Percentiles rank a stretch among this genome's conserved stretches.
These are phyloP conservation scores for Phytomonas sp. DNA, from an alignment of 208 protist genomes.

Conservation along the genomic window DNA sequence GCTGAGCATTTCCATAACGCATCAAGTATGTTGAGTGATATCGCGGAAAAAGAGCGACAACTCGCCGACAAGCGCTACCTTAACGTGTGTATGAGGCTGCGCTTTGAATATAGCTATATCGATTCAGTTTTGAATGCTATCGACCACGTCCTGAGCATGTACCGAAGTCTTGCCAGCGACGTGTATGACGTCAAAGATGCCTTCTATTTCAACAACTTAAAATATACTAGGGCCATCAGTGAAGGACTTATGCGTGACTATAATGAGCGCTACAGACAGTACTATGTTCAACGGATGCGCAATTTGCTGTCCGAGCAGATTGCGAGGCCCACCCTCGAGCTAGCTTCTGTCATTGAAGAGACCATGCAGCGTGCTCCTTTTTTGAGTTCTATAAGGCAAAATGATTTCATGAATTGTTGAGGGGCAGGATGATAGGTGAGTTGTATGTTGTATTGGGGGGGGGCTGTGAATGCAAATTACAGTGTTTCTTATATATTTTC, in stretches of 20 bases:
- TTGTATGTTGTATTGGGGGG: no score
- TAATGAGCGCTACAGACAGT: slow-evolving; percentile 33
- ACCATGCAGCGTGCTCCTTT: no score
- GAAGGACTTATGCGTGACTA: slow-evolving; percentile 33
- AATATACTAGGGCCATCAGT: slow-evolving; percentile 46
- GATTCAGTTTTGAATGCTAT: slow-evolving; percentile 58
- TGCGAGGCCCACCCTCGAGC: slow-evolving; percentile 15
- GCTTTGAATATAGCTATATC: slow-evolving; percentile 56
- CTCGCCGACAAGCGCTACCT: slow-evolving; percentile 36
- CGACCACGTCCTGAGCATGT: slow-evolving; percentile 42
- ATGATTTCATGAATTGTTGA: no score
- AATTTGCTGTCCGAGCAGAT: slow-evolving; percentile 37
- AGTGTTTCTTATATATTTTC: no score
- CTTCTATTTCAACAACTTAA: slow-evolving; percentile 4
- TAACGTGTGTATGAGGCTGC: slow-evolving; percentile 46
- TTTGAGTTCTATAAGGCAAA: no score
- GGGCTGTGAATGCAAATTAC: no score
- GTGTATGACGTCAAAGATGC: slow-evolving; percentile 21
- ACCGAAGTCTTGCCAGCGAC: slow-evolving; percentile 20
- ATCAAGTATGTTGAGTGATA: slow-evolving; percentile 10
- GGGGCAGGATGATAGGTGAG: no score
- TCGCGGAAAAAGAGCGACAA: slow-evolving; percentile 22
- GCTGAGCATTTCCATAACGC: slow-evolving; percentile 20
- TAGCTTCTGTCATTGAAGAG: slow-evolving; percentile 6
- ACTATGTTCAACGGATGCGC: slow-evolving; percentile 49